Conservation (phyloP, 1,284 basidiomycete genomes). For the Vanrija pseudolonga region DNA sequence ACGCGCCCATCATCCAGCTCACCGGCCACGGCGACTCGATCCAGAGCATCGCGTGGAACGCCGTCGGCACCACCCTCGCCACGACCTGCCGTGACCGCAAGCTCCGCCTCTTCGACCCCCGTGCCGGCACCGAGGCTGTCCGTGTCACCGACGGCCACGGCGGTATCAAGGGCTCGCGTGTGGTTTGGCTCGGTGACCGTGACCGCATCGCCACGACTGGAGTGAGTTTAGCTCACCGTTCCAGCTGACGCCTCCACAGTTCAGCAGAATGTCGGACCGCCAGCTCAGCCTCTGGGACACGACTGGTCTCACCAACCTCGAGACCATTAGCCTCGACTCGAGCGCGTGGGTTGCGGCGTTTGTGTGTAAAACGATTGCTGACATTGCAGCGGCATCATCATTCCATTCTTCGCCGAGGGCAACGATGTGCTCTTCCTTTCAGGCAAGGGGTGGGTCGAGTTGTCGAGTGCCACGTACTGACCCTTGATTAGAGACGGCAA, state of each 20-base stretch:
- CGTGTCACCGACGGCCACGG: slow-evolving; percentile 79
- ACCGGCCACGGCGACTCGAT: slow-evolving; percentile 81
- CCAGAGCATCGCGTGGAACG: slow-evolving; percentile 80
- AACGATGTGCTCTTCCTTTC: slow-evolving; percentile 91
- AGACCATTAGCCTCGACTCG: slow-evolving; percentile 76
- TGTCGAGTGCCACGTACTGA: background rate
- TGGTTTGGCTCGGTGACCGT: slow-evolving; percentile 84
- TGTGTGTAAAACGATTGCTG: background rate
- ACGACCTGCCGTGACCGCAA: slow-evolving; percentile 88
- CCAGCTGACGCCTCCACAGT: slow-evolving; percentile 42
- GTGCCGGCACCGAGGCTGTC: slow-evolving; percentile 73
- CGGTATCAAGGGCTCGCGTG: slow-evolving; percentile 88
- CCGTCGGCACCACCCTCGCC: slow-evolving; percentile 67
- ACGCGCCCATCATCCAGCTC: slow-evolving; percentile 59
- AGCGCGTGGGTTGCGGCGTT: slow-evolving; percentile 54
- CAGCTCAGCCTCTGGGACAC: slow-evolving; percentile 87
- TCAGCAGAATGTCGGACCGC: slow-evolving; percentile 90
- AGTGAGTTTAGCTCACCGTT: slow-evolving; percentile 19
- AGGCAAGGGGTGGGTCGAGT: slow-evolving; percentile 53
- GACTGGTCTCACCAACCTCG: slow-evolving; percentile 64
- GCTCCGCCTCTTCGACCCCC: slow-evolving; percentile 82
- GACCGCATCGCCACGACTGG: slow-evolving; percentile 89
- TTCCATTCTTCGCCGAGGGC: slow-evolving; percentile 93
- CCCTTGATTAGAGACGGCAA: slow-evolving; percentile 69
- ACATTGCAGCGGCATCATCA: slow-evolving; percentile 66